These are phyloP conservation scores for Hygrocybe coccinea DNA, from an alignment of 768 basidiomycete genomes.

Conservation along the genomic window DNA sequence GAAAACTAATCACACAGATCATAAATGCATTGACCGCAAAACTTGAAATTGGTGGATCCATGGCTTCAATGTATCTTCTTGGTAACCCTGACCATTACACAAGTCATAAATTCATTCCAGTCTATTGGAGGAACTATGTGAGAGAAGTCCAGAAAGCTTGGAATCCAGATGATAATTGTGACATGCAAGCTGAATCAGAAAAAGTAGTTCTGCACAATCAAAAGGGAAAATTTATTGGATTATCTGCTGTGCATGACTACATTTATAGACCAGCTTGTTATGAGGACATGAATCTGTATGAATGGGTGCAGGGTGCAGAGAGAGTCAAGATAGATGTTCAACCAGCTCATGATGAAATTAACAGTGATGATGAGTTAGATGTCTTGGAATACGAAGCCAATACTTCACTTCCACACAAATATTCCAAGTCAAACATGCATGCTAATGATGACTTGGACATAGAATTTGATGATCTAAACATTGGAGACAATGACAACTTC, in stretches of 20 bases:
- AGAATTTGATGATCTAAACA: background rate
- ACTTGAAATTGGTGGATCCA: conserved; percentile 28
- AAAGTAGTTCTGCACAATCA: background rate
- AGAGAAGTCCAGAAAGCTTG: conserved; percentile 8
- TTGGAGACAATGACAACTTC: background rate
- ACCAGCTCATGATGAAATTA: background rate
- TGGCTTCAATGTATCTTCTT: conserved; percentile 23
- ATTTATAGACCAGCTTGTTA: conserved; percentile 20
- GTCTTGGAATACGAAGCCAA: too few relatives aligned
- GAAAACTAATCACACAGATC: too few relatives aligned
- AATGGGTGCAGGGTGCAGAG: conserved; percentile 19
- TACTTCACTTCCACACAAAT: too few relatives aligned
- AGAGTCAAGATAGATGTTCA: background rate
- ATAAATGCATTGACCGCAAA: conserved; percentile 27
- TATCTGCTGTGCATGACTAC: conserved; percentile 17
- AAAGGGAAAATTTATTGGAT: too few relatives aligned
- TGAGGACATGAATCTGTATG: conserved; percentile 25
- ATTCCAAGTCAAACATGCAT: too few relatives aligned
- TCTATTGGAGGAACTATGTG: conserved; percentile 16
- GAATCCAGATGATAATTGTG: background rate
- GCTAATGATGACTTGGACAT: background rate
- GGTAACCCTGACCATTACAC: conserved; percentile 31
- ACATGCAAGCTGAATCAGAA: background rate
- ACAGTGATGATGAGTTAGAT: background rate
- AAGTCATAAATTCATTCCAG: conserved; percentile 24